Percentiles rank a stretch among this genome's conserved stretches.
phyloP scores from a whole-genome alignment of 768 basidiomycete species.

The Calocybe gangraenosa region DNA sequence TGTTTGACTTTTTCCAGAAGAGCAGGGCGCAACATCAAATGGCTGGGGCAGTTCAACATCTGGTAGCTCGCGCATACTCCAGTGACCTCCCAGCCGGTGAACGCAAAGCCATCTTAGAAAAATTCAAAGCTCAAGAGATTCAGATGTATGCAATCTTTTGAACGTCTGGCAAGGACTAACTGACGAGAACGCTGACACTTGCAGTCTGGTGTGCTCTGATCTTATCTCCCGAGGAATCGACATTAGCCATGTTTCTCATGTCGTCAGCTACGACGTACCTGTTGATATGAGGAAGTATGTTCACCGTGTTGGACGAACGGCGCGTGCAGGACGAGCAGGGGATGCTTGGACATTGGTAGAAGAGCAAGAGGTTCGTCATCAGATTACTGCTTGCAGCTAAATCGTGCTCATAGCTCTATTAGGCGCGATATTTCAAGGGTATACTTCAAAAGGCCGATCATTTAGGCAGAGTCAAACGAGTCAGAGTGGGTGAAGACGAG shows the following conservation, averaged over 20 bases:
- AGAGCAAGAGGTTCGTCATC: conserved; percentile 71
- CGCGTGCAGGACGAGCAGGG: conserved; percentile 84
- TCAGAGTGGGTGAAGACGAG: conserved; percentile 61
- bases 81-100: conserved; percentile 76
- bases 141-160: conserved; percentile 59
- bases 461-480: conserved; percentile 60
- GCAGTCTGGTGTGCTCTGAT: conserved; percentile 92
- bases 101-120: conserved; percentile 70
- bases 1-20: conserved; percentile 79
- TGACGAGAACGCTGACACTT: not conserved
- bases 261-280: conserved; percentile 93
- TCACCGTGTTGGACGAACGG: conserved; percentile 94
- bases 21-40: conserved; percentile 22
- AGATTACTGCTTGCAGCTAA: not conserved
- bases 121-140: conserved; percentile 77
- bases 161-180: not conserved
- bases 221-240: conserved; percentile 95
- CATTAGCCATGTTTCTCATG: conserved; percentile 87
- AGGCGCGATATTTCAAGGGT: conserved; percentile 86
- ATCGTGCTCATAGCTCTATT: conserved; percentile 4
- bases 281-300: conserved; percentile 99
- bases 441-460: conserved; percentile 76
- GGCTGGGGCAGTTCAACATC: conserved; percentile 17
- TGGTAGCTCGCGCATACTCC: conserved; percentile 73
- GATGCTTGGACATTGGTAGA: conserved; percentile 95